phyloP scores from a whole-genome alignment of 495 filamentous ascomycete genomes.

The Neurospora discreta region DNA sequence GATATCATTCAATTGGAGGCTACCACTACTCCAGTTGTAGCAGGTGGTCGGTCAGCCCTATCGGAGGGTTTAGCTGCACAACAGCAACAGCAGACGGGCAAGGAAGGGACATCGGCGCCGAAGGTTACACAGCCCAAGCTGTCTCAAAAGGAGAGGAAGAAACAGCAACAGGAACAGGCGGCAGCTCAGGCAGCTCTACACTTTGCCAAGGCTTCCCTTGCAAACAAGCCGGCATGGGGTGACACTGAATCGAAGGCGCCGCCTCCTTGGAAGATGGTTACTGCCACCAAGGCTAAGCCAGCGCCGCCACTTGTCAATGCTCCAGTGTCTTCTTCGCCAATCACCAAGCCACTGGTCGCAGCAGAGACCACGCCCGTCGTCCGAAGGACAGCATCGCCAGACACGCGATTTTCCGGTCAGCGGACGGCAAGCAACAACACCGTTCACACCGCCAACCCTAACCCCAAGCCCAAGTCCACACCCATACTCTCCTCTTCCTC shows the following conservation, averaged over 20 bases:
- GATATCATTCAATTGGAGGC: conserved; percentile 78
- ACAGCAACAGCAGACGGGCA: conserved; percentile 21
- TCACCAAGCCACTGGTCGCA: conserved; percentile 28
- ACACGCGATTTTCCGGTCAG: conserved; percentile 45
- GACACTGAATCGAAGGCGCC: conserved; percentile 36
- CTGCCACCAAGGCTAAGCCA: conserved; percentile 19
- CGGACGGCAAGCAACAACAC: conserved; percentile 14
- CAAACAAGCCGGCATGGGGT: conserved; percentile 14
- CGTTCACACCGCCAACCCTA: neutral
- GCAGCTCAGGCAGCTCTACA: conserved; percentile 24
- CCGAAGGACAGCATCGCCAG: conserved; percentile 40
- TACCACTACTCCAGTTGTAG: conserved; percentile 5
- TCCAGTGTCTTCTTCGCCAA: conserved; percentile 38
- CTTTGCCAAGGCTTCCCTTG: conserved; percentile 2
- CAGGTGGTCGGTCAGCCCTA: conserved; percentile 49
- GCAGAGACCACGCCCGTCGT: conserved; percentile 21
- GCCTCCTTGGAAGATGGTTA: conserved; percentile 58
- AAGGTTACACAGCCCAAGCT: conserved; percentile 42
- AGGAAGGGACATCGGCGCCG: conserved; percentile 16
- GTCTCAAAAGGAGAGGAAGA: conserved; percentile 87
- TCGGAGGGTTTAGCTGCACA: conserved; percentile 55
- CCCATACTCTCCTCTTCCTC: conserved; percentile 1
- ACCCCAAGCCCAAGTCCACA: conserved; percentile 1
- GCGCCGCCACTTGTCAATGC: conserved; percentile 5
- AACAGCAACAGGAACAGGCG: conserved; percentile 56